Conservation (phyloP, 805 yeast species). For the Monosporozyma solicola region DNA sequence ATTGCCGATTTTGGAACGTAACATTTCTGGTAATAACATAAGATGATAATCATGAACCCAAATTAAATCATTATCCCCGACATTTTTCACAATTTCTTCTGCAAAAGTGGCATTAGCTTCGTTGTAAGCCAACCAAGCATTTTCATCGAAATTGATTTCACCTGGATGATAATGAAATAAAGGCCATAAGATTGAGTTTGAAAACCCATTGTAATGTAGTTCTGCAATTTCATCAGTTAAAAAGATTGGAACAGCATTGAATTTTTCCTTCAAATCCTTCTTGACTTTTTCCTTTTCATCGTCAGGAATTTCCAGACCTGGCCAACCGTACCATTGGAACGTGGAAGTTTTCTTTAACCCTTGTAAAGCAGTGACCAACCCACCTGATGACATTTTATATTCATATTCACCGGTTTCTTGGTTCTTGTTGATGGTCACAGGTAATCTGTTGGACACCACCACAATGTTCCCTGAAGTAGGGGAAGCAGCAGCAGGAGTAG, state of each 20-base stretch:
- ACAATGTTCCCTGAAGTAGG: constrained; percentile 54
- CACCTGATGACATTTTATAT: constrained; percentile 94
- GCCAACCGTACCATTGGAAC: constrained; percentile 99
- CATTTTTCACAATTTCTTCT: constrained; percentile 54
- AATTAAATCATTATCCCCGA: constrained; percentile 74
- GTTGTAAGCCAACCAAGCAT: constrained; percentile 95
- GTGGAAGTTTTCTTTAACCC: constrained; percentile 76
- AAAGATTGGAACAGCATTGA: constrained; percentile 86
- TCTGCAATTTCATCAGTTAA: constrained; percentile 86
- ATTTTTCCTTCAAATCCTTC: constrained; percentile 60
- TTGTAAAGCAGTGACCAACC: constrained; percentile 90
- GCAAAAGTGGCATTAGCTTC: constrained; percentile 87
- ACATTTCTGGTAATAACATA: constrained; percentile 87
- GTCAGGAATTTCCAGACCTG: constrained; percentile 79
- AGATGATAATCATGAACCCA: constrained; percentile 99
- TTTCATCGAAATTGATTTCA: constrained; percentile 95
- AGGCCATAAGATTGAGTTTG: constrained; percentile 95
- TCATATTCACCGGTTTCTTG: constrained; percentile 53
- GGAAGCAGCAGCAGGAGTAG: background rate
- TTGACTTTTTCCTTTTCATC: constrained; percentile 62
- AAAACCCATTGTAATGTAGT: constrained; percentile 91
- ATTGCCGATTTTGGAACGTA: constrained; percentile 46
- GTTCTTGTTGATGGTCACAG: constrained; percentile 76
- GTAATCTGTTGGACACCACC: constrained; percentile 90
- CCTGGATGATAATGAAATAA: constrained; percentile 98